Percentiles rank a stretch among this genome's conserved stretches.
phyloP scores from a whole-genome alignment of 768 basidiomycete species.

The Tephrocybe sp. region DNA sequence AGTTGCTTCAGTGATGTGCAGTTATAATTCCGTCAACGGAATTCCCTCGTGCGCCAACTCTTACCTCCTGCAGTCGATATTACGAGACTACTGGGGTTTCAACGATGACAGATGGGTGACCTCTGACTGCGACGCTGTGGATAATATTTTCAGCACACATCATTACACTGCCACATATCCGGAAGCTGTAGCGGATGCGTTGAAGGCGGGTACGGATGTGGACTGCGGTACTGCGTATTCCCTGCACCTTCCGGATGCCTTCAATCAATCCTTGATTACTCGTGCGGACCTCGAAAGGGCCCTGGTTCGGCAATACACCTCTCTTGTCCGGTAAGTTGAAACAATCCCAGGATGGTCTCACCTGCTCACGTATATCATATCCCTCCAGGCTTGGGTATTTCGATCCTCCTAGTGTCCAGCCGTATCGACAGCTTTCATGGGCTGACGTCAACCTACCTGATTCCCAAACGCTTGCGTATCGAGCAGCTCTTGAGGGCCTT shows the following conservation, averaged over 20 bases:
- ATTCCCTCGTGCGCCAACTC: slow-evolving; percentile 55
- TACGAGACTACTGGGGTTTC: slow-evolving; percentile 54
- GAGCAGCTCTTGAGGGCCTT: slow-evolving; percentile 53
- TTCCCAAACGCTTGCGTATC: slow-evolving; percentile 49
- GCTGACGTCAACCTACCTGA: slow-evolving; percentile 45
- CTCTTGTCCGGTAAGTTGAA: slow-evolving; percentile 48
- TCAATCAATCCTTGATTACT: slow-evolving; percentile 47
- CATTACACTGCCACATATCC: slow-evolving; percentile 43
- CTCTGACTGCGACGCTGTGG: slow-evolving; percentile 56
- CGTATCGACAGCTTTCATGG: slow-evolving; percentile 51
- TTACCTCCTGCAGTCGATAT: slow-evolving; percentile 50
- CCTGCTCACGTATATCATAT: background rate
- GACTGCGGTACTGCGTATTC: slow-evolving; percentile 55
- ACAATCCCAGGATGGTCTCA: background rate
- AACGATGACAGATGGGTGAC: slow-evolving; percentile 54
- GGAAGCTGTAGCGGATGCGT: slow-evolving; percentile 47
- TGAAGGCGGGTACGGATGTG: slow-evolving; percentile 55
- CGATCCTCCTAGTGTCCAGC: slow-evolving; percentile 48
- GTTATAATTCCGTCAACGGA: slow-evolving; percentile 63
- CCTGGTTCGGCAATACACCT: slow-evolving; percentile 48
- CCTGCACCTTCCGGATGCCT: slow-evolving; percentile 43
- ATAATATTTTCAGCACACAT: slow-evolving; percentile 51
- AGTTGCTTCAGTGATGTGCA: slow-evolving; percentile 62
- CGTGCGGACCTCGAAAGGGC: slow-evolving; percentile 43
- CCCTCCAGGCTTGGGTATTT: slow-evolving; percentile 53